These are phyloP conservation scores for Aspergillus sp. DNA, from an alignment of 2,329 filamentous ascomycete genomes.

Conservation along the genomic window DNA sequence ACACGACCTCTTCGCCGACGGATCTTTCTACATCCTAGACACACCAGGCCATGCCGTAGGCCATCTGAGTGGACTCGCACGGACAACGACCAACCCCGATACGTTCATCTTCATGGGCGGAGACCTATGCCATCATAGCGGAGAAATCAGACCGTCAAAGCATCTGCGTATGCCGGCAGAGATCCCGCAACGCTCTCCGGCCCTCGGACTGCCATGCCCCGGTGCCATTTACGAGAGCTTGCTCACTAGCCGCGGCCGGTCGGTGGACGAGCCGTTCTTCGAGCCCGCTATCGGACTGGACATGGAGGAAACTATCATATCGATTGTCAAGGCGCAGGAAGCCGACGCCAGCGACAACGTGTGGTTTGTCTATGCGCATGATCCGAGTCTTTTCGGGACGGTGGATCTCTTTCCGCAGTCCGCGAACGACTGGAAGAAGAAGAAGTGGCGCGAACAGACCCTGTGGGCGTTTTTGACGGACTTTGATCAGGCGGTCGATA, in stretches of 20 bases:
- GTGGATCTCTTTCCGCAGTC: background rate
- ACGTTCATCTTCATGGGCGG: constrained; percentile 53
- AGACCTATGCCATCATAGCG: constrained; percentile 48
- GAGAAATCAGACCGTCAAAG: constrained; percentile 46
- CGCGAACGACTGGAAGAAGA: background rate
- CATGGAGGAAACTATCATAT: background rate
- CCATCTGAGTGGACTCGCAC: constrained; percentile 47
- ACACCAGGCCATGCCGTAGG: constrained; percentile 44
- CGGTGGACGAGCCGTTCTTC: background rate
- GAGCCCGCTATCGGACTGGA: background rate
- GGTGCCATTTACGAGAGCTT: background rate
- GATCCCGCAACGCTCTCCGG: background rate
- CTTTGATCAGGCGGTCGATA: background rate
- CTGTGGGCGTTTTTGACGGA: background rate
- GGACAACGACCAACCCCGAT: constrained; percentile 34
- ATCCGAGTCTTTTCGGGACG: background rate
- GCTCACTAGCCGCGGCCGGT: background rate
- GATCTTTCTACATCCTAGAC: constrained; percentile 41
- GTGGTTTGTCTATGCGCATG: background rate
- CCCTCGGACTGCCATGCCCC: background rate
- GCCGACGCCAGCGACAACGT: background rate
- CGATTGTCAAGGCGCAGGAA: background rate
- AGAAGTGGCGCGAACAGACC: background rate
- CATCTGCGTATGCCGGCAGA: constrained; percentile 38
- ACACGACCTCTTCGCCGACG: constrained; percentile 44